Conservation (phyloP, 441 rosid species). For the Brassica balearica region DNA sequence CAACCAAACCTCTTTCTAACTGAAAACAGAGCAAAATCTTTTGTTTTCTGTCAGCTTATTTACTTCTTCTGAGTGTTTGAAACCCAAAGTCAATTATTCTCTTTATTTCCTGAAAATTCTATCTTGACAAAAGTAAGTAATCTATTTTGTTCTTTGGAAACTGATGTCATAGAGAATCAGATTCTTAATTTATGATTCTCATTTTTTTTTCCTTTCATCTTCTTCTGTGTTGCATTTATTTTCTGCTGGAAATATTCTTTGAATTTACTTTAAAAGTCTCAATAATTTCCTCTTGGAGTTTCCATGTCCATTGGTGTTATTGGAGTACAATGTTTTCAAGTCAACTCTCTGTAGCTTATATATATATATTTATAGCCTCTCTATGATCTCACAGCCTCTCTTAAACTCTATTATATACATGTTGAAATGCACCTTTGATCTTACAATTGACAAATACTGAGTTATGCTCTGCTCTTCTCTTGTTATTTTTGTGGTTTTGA, state of each 20-base stretch:
- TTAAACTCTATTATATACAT: slow-evolving; percentile 55
- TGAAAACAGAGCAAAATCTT: slow-evolving; percentile 30
- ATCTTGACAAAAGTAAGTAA: slow-evolving; percentile 51
- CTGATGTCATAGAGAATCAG: slow-evolving; percentile 42
- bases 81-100: slow-evolving; percentile 36
- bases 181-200: slow-evolving; percentile 24
- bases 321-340: slow-evolving; percentile 42
- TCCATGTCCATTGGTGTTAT: slow-evolving; percentile 47
- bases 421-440: slow-evolving; percentile 44
- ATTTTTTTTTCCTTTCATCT: background rate
- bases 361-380: slow-evolving; percentile 40
- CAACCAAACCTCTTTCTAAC: slow-evolving; percentile 37
- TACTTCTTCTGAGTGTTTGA: slow-evolving; percentile 34
- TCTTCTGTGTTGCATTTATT: slow-evolving; percentile 37
- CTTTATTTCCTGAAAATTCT: slow-evolving; percentile 19
- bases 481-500: slow-evolving; percentile 43
- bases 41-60: slow-evolving; percentile 33
- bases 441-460: slow-evolving; percentile 64
- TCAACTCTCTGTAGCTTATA: slow-evolving; percentile 44
- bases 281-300: slow-evolving; percentile 40
- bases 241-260: slow-evolving; percentile 14
- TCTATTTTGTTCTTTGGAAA: slow-evolving; percentile 40
- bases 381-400: slow-evolving; percentile 47
- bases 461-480: slow-evolving; percentile 43
- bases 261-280: slow-evolving; percentile 25